Base-by-base conservation (phyloP, 73 alveolate genomes). In the Paramecium biaurelia region DNA sequence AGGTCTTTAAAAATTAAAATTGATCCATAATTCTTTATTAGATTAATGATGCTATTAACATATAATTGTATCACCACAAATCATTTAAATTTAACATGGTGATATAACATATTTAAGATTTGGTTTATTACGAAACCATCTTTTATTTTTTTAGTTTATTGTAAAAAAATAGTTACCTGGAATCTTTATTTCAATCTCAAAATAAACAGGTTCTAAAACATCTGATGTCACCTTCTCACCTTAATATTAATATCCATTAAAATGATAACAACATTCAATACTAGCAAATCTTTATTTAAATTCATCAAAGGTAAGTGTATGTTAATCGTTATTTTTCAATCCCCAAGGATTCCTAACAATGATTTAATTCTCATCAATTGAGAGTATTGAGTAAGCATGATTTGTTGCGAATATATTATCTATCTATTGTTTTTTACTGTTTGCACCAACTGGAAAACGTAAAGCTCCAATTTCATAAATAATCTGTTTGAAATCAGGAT, bases 11-110 rank as follows among this genome's bases (percentile, higher is more conserved):
- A 74, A 35, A 35, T 74, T 35, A 37, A 67, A 74, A 34, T 74
- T 74, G n/a, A 74, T 74, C 87, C 87, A 74, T 74, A 74, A 35
- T 38, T 74, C 87, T 38, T 74, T 32, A 74, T 74, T 32, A 7
- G 47, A 74, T 30, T 74, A 7, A 74, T 35, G 56, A 0, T 24
- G 18, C 24, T 74, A 35, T 37, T 74, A 32, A 38, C 35, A 9
- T 8, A 35, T 12, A 32, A 32, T n/a, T 2, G 68, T 20, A 5
- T 74, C 34, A 14, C 47, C 87, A 74, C 8, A 30, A 35, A 21
- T 30, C 28, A 74, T 30, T 74, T 30, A 11, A 14, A 74, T 32
- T 32, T 74, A 35, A 35, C 59, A 35, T 10, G 87, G 63, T 12
- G 87, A 74, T n/a, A 74, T 74, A 9, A 30, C 34, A 74, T 67